phyloP scores from a whole-genome alignment of 2,329 filamentous ascomycete species.

The Fusarium sp. region DNA sequence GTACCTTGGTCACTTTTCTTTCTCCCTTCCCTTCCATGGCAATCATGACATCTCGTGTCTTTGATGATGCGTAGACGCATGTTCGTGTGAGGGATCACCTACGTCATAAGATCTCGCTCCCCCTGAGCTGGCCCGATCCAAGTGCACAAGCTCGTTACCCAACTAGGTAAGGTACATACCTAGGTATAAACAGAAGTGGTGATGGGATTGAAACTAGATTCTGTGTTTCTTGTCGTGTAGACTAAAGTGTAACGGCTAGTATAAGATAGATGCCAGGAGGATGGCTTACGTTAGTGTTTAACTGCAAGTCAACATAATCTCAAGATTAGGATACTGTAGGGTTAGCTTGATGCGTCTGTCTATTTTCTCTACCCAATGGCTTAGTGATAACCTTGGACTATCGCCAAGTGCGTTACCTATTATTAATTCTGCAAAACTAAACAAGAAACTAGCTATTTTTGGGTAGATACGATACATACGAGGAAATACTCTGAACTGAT shows the following conservation, averaged over 20 bases:
- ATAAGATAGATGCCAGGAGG: not conserved
- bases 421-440: not conserved
- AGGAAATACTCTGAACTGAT: conserved; percentile 22
- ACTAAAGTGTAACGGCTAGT: not conserved
- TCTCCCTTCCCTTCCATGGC: not conserved
- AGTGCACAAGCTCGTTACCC: conserved; percentile 1
- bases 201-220: not conserved
- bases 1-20: not conserved
- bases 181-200: conserved; percentile 1
- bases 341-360: not conserved
- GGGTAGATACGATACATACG: not conserved
- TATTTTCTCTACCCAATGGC: not conserved
- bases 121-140: conserved; percentile 7
- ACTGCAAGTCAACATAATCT: not conserved
- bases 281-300: not conserved
- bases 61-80: conserved; percentile 37
- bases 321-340: not conserved
- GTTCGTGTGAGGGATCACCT: not conserved
- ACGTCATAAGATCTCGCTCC: conserved; percentile 31
- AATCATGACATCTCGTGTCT: not conserved
- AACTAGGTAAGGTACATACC: not conserved
- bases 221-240: not conserved
- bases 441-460: not conserved
- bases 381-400: not conserved
- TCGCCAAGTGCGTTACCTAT: not conserved